Evolutionary conservation across 1,284 basidiomycete genomes (phyloP).

Genomic region (Cryptococcus jaspeensis): DNA sequence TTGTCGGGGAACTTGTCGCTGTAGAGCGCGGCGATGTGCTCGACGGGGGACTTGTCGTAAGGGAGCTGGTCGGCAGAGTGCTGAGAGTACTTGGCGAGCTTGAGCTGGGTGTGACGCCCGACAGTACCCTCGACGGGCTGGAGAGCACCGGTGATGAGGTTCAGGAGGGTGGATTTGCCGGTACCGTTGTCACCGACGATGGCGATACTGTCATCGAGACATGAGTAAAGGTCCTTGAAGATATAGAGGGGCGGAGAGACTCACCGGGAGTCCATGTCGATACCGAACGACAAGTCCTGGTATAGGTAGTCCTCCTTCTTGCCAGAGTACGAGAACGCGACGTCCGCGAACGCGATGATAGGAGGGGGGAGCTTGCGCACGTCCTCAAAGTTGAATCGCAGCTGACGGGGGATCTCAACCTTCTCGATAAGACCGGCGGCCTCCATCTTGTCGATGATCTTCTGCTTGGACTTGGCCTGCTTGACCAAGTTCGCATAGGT

Average conservation of each 20-base stretch:
- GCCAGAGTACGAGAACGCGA: constrained; percentile 93
- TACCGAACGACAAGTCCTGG: constrained; percentile 85
- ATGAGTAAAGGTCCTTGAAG: neutral
- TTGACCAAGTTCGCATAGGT: constrained; percentile 98
- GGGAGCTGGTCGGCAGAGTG: constrained; percentile 98
- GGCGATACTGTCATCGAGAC: constrained; percentile 59
- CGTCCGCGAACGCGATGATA: constrained; percentile 92
- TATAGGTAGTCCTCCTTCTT: constrained; percentile 86
- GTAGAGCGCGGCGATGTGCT: constrained; percentile 87
- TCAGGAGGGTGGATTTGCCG: constrained; percentile 94
- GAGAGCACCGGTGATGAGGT: constrained; percentile 85
- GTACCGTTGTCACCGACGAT: constrained; percentile 99
- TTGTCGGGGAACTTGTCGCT: constrained; percentile 88
- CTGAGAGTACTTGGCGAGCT: constrained; percentile 96
- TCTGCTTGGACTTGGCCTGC: constrained; percentile 99
- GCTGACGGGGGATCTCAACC: constrained; percentile 67
- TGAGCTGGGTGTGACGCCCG: constrained; percentile 83
- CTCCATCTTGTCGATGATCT: constrained; percentile 99
- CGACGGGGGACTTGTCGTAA: constrained; percentile 87
- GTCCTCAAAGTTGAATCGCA: constrained; percentile 96
- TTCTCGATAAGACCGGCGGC: constrained; percentile 96
- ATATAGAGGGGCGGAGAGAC: constrained; percentile 9
- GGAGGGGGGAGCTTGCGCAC: constrained; percentile 91
- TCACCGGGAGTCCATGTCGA: constrained; percentile 61
- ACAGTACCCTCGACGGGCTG: constrained; percentile 82